Base-by-base conservation (phyloP, 345 rosid genomes). In the Eucalyptus tenuipes region DNA sequence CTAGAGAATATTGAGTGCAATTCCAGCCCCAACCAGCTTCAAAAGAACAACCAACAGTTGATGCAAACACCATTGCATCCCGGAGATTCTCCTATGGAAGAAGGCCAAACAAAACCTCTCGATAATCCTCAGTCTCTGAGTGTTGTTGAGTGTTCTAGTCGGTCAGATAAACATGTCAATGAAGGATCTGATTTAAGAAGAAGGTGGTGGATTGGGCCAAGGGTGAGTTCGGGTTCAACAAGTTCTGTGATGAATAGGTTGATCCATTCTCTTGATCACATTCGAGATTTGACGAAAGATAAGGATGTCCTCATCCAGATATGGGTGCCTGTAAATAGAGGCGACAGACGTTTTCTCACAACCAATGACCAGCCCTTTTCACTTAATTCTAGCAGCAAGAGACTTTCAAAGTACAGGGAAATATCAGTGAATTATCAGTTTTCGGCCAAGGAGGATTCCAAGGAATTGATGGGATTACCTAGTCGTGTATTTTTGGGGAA, bases 321-420 rank as follows among this genome's bases (percentile, higher is more conserved):
- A 49, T 97, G 99, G 99, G 93, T 97, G 57, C 99, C 99, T 18
- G 94, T 94, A 86, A 91, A 93, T 87, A 91, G 96, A 92, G 99
- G 95, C 24, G 95, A 96, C 29, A 92, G 92, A 80, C 92, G 90
- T 17, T 93, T 96, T 88, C 89, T 96, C 49, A 95, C 96, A 13
- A 96, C 98, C 49, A 91, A 89, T 75, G 93, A 94, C 80, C 98
- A 95, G 86, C 98, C 94, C 84, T 97, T 94, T 89, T 91, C 95
- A n/a, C 93, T 94, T 25, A 96, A 93, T 89, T 92, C 93, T 1
- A 89, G 90, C 91, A 91, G 96, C 91, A 91, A 90, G 88, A 94
- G 93, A 88, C 95, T 97, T 85, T 95, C 95, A 24, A 94, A 91
- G 89, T 97, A 97, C 88, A 93, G 99, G 90, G 93, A 94, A 87